Evolutionary conservation across 768 basidiomycete genomes (phyloP).

Genomic region (Tylopilus sp.): DNA sequence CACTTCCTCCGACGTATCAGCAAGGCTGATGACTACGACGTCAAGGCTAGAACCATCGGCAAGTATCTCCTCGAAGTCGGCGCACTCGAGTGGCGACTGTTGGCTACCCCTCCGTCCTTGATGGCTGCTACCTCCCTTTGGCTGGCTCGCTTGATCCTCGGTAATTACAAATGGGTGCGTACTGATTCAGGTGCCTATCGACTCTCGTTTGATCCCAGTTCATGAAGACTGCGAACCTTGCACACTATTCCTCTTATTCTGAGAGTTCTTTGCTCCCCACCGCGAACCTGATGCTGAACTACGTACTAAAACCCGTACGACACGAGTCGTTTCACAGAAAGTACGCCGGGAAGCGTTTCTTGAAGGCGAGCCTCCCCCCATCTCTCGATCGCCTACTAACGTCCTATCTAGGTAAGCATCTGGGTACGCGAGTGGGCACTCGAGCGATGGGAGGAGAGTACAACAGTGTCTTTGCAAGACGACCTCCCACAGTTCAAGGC

Average conservation of each 20-base stretch:
- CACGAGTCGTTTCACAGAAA: slow-evolving; percentile 86
- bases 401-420: slow-evolving; percentile 59
- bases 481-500: slow-evolving; percentile 43
- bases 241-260: slow-evolving; percentile 83
- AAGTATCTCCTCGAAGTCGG: slow-evolving; percentile 91
- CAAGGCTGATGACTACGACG: slow-evolving; percentile 91
- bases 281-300: slow-evolving; percentile 86
- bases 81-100: slow-evolving; percentile 74
- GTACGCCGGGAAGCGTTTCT: slow-evolving; percentile 78
- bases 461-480: slow-evolving; percentile 52
- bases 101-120: slow-evolving; percentile 70
- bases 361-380: slow-evolving; percentile 55
- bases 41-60: slow-evolving; percentile 79
- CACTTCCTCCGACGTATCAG: slow-evolving; percentile 85
- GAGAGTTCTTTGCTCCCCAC: slow-evolving; percentile 77
- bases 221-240: slow-evolving; percentile 72
- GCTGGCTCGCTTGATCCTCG: slow-evolving; percentile 77
- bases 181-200: neutral
- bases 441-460: slow-evolving; percentile 64
- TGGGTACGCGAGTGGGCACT: slow-evolving; percentile 86
- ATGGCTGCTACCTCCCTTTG: slow-evolving; percentile 84
- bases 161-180: slow-evolving; percentile 85
- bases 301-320: slow-evolving; percentile 66
- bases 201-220: slow-evolving; percentile 11
- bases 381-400: neutral